A percentile compares a stretch with the other conserved stretches of the same genome.
Evolutionary conservation across 345 rosid genomes (phyloP).

Genomic region (Raphanus raphanistrum): DNA sequence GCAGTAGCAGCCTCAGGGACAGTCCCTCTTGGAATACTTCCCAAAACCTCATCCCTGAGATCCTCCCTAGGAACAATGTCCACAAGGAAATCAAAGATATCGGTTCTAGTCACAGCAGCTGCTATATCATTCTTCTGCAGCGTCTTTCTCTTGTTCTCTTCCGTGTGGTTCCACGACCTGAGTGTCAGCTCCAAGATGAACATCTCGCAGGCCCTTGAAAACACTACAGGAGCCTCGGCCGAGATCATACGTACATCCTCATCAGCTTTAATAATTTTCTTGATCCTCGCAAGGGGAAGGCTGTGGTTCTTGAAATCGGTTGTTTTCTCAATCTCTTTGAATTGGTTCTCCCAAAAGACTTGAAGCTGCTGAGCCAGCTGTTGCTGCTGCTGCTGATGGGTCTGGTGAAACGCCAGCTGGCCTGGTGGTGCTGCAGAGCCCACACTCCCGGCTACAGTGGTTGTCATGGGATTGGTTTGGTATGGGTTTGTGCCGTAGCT

Average conservation of each 20-base stretch:
- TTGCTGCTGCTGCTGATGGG: slow-evolving; percentile 58
- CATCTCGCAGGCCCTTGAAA: slow-evolving; percentile 96
- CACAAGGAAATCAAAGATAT: slow-evolving; percentile 88
- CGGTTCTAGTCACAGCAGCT: slow-evolving; percentile 91
- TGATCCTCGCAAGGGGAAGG: slow-evolving; percentile 92
- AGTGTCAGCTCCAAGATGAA: slow-evolving; percentile 86
- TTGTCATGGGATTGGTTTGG: slow-evolving; percentile 26
- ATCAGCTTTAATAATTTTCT: slow-evolving; percentile 99
- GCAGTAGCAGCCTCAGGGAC: slow-evolving; percentile 54
- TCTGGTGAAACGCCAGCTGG: slow-evolving; percentile 65
- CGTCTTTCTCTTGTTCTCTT: slow-evolving; percentile 92
- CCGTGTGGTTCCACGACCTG: slow-evolving; percentile 96
- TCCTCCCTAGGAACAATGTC: slow-evolving; percentile 97
- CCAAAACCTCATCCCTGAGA: slow-evolving; percentile 76
- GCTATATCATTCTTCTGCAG: slow-evolving; percentile 96
- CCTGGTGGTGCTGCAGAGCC: slow-evolving; percentile 25
- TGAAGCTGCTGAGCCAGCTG: slow-evolving; percentile 87
- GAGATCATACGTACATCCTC: slow-evolving; percentile 98
- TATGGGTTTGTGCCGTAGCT: slow-evolving; percentile 63
- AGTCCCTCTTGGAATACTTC: slow-evolving; percentile 33
- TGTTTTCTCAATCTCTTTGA: slow-evolving; percentile 75
- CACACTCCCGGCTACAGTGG: slow-evolving; percentile 16
- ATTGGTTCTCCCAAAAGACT: slow-evolving; percentile 80
- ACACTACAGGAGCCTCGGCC: slow-evolving; percentile 92
- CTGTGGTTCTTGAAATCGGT: slow-evolving; percentile 86